phyloP scores from a whole-genome alignment of 1,139 yeast species.

The Debaryomyces nepalensis region DNA sequence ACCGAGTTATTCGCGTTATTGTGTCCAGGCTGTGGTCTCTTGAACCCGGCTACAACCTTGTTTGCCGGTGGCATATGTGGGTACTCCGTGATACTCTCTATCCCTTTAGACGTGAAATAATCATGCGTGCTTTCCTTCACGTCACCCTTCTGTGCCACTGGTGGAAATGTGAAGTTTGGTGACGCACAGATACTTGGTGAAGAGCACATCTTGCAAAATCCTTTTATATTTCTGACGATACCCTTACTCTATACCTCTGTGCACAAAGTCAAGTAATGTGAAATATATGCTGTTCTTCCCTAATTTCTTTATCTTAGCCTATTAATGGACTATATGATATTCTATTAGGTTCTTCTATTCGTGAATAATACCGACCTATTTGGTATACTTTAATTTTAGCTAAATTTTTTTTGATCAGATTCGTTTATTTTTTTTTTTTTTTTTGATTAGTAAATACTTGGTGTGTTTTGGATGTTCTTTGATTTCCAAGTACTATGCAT shows the following conservation, averaged over 20 bases:
- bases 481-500: not conserved
- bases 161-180: slow-evolving; percentile 22
- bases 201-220: slow-evolving; percentile 17
- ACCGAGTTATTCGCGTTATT: slow-evolving; percentile 22
- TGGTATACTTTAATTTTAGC: not conserved
- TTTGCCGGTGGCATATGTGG: not conserved
- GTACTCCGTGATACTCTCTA: slow-evolving; percentile 3
- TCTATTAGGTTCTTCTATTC: not conserved
- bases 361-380: not conserved
- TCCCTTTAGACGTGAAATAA: slow-evolving; percentile 10
- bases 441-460: too few species aligned
- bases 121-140: slow-evolving; percentile 10
- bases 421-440: too few species aligned
- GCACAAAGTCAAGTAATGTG: not conserved
- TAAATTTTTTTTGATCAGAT: slow-evolving; percentile 3
- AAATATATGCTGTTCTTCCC: not conserved
- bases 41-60: not conserved
- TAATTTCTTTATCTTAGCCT: not conserved
- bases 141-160: slow-evolving; percentile 1
- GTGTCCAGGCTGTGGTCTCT: slow-evolving; percentile 13
- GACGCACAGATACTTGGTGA: slow-evolving; percentile 25
- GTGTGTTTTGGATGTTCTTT: too few species aligned
- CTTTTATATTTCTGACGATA: slow-evolving; percentile 7
- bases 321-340: not conserved
- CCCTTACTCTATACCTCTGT: not conserved